phyloP scores from a whole-genome alignment of 345 rosid species.

The Orychophragmus violaceus region DNA sequence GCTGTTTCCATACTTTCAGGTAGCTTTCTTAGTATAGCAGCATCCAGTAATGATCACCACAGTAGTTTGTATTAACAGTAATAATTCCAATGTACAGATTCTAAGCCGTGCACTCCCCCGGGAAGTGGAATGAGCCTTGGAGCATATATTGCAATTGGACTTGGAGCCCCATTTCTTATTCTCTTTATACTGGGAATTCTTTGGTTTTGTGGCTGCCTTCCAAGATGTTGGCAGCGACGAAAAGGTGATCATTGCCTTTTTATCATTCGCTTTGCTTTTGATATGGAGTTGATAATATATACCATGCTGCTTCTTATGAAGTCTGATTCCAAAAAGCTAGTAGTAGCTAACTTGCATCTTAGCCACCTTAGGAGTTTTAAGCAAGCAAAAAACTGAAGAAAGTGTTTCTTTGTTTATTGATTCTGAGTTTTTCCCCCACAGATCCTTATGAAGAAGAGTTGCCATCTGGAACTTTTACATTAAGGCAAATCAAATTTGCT shows the following conservation, averaged over 20 bases:
- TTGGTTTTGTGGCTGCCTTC: slow-evolving; percentile 42
- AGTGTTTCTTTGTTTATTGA: not conserved
- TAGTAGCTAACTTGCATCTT: not conserved
- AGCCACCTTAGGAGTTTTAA: no score
- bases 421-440: not conserved
- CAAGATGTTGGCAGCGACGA: not conserved
- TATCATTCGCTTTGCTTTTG: not conserved
- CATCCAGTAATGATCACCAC: not conserved
- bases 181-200: slow-evolving; percentile 35
- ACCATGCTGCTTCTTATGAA: not conserved
- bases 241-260: slow-evolving; percentile 17
- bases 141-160: slow-evolving; percentile 22
- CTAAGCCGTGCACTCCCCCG: slow-evolving; percentile 22
- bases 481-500: slow-evolving; percentile 51
- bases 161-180: slow-evolving; percentile 24
- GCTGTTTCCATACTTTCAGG: slow-evolving; percentile 49
- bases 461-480: slow-evolving; percentile 42
- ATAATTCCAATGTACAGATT: slow-evolving; percentile 22
- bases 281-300: not conserved
- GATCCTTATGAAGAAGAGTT: slow-evolving; percentile 34
- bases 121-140: slow-evolving; percentile 10
- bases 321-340: not conserved
- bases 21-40: slow-evolving; percentile 9
- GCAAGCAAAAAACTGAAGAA: not conserved
- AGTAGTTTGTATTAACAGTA: not conserved